Conservation (phyloP, 441 rosid species). For the Jatropha multifida region DNA sequence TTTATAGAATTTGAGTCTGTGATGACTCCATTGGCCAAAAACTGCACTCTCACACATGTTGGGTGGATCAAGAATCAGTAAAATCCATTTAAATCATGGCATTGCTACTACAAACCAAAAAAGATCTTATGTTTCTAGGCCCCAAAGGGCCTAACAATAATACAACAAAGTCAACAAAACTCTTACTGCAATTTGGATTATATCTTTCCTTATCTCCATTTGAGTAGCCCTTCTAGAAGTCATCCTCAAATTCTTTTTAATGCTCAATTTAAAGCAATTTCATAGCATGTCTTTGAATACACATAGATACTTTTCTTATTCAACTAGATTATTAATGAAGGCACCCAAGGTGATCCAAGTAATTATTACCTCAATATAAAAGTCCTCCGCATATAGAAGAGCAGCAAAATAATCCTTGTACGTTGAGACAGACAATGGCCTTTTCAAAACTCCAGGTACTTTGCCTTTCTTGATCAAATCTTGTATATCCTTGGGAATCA, state of each 20-base stretch:
- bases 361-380: constrained; percentile 32
- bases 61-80: too few relatives aligned
- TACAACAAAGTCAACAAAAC: too few relatives aligned
- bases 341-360: neutral
- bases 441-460: constrained; percentile 30
- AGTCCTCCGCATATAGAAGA: constrained; percentile 43
- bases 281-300: neutral
- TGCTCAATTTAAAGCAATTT: neutral
- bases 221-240: too few relatives aligned
- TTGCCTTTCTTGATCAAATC: constrained; percentile 29
- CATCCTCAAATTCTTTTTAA: too few relatives aligned
- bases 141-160: too few relatives aligned
- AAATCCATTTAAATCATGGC: too few relatives aligned
- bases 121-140: too few relatives aligned
- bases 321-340: neutral
- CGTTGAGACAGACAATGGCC: constrained; percentile 29
- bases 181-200: too few relatives aligned
- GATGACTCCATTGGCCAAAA: neutral
- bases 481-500: constrained; percentile 22
- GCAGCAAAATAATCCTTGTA: constrained; percentile 42
- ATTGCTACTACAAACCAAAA: too few relatives aligned
- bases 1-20: neutral
- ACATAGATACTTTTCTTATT: neutral
- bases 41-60: too few relatives aligned
- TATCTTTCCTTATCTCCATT: too few relatives aligned